Base-by-base conservation (phyloP, 2,329 filamentous ascomycete species). In the Conoideocrella luteorostrata region DNA sequence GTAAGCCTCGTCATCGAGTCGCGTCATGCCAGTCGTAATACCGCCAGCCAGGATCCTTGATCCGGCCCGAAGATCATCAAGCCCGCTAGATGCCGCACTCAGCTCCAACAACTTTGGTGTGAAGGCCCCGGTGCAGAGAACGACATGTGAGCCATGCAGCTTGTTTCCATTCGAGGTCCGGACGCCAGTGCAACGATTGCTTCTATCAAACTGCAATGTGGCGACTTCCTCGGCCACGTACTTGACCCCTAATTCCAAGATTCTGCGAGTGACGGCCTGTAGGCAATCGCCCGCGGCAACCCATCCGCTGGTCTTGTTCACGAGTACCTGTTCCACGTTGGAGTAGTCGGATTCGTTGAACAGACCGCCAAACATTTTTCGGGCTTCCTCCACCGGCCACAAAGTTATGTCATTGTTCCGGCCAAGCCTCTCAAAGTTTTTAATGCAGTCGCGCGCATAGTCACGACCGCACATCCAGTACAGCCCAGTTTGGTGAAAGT, bases 301-400 rank as follows among this genome's bases (percentile, higher is more conserved):
- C 77, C 78, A 84, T 1, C 80, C 80, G 56, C 77, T 80, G 22
- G 71, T 74, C 52, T 69, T 73, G 64, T 83, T 83, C 35, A 82
- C 62, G 12, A 80, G 64, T 3, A 82, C 76, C 51, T 80, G 74
- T 51, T 73, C 77, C 39, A 75, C 77, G 2, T 69, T 76, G 0
- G 64, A 66, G 52, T 80, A 83, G 44, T 82, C 76, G 2, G 79
- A 77, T 34, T 78, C 70, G 9, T 74, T 68, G 46, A 83, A 82
- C 2, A 83, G 55, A 0, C 79, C 79, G 3, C 68, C 71, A 47
- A 78, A 81, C 44, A 80, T 51, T 43, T 71, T 71, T 18, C 66
- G 65, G 2, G 66, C 66, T 45, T 70, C 64, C 23, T 70, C 67
- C 1, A 71, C 53, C 4, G 75, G 62, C 1, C 70, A 59, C 12